Percentiles rank a stretch among this genome's conserved stretches.
Evolutionary conservation across 169 alveolate species (phyloP).

Genomic region (Eimeria zaria): DNA sequence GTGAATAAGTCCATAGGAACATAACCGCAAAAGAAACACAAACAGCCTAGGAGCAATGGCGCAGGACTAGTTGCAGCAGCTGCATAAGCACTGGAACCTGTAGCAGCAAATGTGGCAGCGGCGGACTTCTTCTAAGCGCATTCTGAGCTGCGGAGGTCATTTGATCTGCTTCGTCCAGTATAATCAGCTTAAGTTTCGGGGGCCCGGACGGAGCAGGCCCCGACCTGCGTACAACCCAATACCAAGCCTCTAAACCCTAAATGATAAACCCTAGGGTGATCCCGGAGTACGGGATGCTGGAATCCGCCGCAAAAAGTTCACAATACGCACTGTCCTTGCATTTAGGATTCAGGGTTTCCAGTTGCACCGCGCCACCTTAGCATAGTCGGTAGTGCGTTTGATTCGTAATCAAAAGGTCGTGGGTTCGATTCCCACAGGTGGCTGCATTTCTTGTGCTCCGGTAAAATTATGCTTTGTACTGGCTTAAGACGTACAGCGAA

Average conservation of each 20-base stretch:
- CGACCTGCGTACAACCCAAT: neutral
- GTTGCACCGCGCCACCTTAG: conserved; percentile 79
- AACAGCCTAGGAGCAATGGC: neutral
- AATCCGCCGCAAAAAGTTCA: neutral
- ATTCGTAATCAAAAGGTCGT: conserved; percentile 85
- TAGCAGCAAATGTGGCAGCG: neutral
- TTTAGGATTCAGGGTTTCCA: neutral
- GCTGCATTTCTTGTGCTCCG: neutral
- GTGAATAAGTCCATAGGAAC: neutral
- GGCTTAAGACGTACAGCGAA: neutral
- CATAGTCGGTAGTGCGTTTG: conserved; percentile 85
- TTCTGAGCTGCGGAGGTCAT: conserved; percentile 99
- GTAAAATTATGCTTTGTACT: neutral
- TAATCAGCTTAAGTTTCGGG: conserved; percentile 93
- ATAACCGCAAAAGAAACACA: neutral
- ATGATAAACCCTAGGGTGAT: neutral
- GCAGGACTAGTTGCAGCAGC: neutral
- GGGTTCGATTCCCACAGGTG: conserved; percentile 86
- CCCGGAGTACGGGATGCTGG: neutral
- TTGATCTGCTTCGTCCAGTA: conserved; percentile 99
- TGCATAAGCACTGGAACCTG: neutral
- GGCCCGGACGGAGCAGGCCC: conserved; percentile 46
- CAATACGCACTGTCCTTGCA: neutral
- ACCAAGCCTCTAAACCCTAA: neutral
- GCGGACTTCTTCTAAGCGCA: conserved; percentile 97